A percentile compares a stretch with the other conserved stretches of the same genome.
These are phyloP conservation scores for Lepiota venenata DNA, from an alignment of 768 basidiomycete species.

Conservation along the genomic window DNA sequence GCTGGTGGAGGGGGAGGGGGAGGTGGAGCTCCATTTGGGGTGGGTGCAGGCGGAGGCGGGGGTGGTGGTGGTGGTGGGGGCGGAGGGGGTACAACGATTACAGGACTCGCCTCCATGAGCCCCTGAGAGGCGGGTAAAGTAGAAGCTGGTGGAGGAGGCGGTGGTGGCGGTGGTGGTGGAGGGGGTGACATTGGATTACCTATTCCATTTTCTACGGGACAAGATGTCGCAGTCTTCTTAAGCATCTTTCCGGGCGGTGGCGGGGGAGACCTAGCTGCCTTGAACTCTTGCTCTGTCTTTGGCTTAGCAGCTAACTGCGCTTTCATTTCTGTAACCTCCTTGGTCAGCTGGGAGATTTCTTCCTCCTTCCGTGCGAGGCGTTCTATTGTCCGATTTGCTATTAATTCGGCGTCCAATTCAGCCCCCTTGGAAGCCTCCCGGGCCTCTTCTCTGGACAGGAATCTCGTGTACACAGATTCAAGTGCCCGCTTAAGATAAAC, in stretches of 20 bases:
- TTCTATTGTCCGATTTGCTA: conserved; percentile 72
- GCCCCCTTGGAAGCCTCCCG: conserved; percentile 41
- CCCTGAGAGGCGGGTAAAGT: conserved; percentile 20
- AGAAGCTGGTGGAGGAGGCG: conserved; percentile 19
- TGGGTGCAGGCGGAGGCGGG: conserved; percentile 19
- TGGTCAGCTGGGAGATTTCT: conserved; percentile 50
- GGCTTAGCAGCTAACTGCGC: conserved; percentile 48
- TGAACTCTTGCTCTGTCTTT: conserved; percentile 69
- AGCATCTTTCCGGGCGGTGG: conserved; percentile 36
- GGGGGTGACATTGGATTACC: background rate
- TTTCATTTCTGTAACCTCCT: conserved; percentile 49
- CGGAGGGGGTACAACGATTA: conserved; percentile 20
- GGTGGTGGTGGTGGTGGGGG: conserved; percentile 25
- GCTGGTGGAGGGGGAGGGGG: conserved; percentile 17
- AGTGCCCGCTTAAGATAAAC: conserved; percentile 80
- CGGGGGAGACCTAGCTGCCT: conserved; percentile 60
- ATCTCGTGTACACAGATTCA: conserved; percentile 83
- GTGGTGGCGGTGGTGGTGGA: conserved; percentile 17
- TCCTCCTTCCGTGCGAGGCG: conserved; percentile 65
- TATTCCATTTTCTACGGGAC: background rate
- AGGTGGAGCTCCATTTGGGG: conserved; percentile 18
- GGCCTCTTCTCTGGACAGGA: conserved; percentile 54
- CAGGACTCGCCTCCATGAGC: conserved; percentile 22
- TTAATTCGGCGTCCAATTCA: conserved; percentile 61
- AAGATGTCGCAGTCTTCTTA: background rate